Base-by-base conservation (phyloP, 306 rosid species). In the Cucurbita pepo region DNA sequence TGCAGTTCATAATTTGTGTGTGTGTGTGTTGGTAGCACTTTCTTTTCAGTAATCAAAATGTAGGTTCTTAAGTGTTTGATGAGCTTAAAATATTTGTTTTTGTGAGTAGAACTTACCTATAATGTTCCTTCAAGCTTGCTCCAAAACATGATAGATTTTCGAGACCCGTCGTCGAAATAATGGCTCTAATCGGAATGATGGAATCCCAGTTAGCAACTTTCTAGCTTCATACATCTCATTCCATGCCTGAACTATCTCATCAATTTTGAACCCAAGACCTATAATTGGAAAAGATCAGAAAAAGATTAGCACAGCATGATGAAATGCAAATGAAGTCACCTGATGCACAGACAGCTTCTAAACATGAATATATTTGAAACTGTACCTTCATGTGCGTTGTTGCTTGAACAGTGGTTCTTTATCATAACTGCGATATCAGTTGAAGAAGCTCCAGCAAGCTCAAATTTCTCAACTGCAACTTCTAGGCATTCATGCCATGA, bases 241-340 rank as follows among this genome's bases (percentile, higher is more conserved):
- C 97, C 97, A 89, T 55, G 92, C 96, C 76, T 85, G 92, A 37
- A 89, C 86, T 75, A 89, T 89, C 86, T 90, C 96, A 25, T 94
- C 97, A 62, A 89, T 87, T 74, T 85, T 86, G 87, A 88, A 94
- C 69, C 86, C 88, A 10, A 84, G 57, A 80, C 97, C 97, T 91
- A 91, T 38, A 57, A 55, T 9, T 30, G 56, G 21, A 79, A 38
- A 48, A 57, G 69, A 34, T 59, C 37, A 44, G 63, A 51, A 61
- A 72, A 63, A 44, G 25, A 52, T 81, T 56, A 62, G 25, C 6
- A 48, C 14, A 10, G 18, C 62, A 43, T 12, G 58, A 6, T 75
- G 50, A 54, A 18, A 50, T 50, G 7, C 2, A 50, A 50, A 50
- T 7, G 15, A 50, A 50, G 54, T 30, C 34, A 30, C 34, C 34